A percentile compares a stretch with the other conserved stretches of the same genome.
Evolutionary conservation across 495 filamentous ascomycete species (phyloP).

Genomic region (Neurospora sp.): DNA sequence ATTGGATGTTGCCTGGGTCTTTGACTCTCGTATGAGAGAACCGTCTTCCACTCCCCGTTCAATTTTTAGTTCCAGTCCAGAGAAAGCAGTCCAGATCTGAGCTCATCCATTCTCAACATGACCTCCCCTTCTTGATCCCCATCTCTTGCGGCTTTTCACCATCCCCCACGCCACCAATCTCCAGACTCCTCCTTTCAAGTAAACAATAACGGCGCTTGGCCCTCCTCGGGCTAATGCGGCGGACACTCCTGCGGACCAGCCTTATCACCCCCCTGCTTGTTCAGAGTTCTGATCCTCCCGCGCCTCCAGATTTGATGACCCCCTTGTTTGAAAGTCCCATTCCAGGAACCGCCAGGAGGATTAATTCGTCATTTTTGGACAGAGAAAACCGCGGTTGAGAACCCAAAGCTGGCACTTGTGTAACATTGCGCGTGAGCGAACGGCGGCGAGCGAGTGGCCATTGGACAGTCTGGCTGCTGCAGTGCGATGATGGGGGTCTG

Average conservation of each 20-base stretch:
- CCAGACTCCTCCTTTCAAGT: neutral
- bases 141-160: neutral
- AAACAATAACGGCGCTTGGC: neutral
- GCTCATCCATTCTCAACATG: neutral
- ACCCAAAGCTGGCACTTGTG: neutral
- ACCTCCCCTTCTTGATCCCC: neutral
- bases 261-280: neutral
- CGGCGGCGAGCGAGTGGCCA: neutral
- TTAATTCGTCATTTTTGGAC: neutral
- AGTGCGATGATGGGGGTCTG: neutral
- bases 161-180: neutral
- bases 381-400: neutral
- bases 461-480: neutral
- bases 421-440: neutral
- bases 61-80: neutral
- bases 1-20: neutral
- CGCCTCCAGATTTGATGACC: neutral
- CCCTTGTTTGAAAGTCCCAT: neutral
- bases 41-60: neutral
- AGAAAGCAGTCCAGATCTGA: neutral
- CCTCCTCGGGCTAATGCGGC: neutral
- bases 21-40: neutral
- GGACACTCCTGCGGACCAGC: neutral
- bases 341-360: neutral
- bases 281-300: neutral